Conservation (phyloP, 768 basidiomycete genomes). For the Leccinum longicurvipes region DNA sequence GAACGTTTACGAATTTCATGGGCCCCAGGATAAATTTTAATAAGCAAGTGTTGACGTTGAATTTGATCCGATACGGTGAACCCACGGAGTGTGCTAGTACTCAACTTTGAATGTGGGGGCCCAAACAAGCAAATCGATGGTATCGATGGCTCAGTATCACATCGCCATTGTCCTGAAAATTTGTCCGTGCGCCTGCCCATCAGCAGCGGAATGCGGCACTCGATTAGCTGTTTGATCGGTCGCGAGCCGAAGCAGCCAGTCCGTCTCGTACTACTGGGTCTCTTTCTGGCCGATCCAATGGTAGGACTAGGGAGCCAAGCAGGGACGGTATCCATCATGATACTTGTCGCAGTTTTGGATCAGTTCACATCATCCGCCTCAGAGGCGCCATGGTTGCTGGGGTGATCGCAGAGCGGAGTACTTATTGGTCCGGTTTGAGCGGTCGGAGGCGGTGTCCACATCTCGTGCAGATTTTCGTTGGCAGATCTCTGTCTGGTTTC, state of each 20-base stretch:
- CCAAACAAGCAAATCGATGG: not conserved
- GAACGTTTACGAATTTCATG: not conserved
- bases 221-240: not conserved
- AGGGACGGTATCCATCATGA: not conserved
- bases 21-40: not conserved
- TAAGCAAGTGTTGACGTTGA: no score
- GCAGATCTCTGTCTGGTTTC: no score
- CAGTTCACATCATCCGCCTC: not conserved
- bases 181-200: no score
- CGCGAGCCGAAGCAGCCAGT: not conserved
- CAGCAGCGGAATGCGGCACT: not conserved
- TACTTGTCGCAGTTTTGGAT: not conserved
- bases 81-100: no score
- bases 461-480: no score
- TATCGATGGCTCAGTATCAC: not conserved
- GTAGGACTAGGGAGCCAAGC: not conserved
- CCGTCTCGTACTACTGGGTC: not conserved
- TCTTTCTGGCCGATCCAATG: not conserved
- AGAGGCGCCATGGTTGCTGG: not conserved
- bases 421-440: no score
- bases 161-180: not conserved
- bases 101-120: not conserved
- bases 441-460: no score
- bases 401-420: no score
- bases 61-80: no score